Evolutionary conservation across 225 moss, liverwort and hornwort species (phyloP).

Genomic region (Bryum argenteum): DNA sequence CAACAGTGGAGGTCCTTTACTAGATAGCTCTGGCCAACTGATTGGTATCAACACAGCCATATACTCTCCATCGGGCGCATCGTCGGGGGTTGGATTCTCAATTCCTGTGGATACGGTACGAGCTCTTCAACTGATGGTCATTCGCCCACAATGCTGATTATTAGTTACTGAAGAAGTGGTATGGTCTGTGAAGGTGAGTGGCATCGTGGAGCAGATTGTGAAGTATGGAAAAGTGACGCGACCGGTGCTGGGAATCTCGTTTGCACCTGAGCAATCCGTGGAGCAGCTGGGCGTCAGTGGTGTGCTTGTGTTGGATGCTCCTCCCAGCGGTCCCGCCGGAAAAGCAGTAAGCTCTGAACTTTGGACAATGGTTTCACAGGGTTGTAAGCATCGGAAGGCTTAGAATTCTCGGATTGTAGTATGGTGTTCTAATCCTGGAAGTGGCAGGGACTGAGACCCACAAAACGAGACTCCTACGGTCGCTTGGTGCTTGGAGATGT

Average conservation of each 20-base stretch:
- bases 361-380: neutral
- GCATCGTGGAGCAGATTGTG: constrained; percentile 95
- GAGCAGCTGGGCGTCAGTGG: constrained; percentile 96
- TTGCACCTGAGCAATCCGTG: constrained; percentile 97
- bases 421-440: neutral
- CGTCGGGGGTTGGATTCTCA: constrained; percentile 90
- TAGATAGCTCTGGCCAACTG: constrained; percentile 79
- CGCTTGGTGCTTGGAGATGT: constrained; percentile 78
- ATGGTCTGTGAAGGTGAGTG: constrained; percentile 67
- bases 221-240: constrained; percentile 94
- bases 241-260: constrained; percentile 92
- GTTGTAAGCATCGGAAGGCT: too few relatives aligned
- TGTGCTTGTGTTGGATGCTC: constrained; percentile 94
- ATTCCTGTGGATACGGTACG: constrained; percentile 85
- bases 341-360: constrained; percentile 74
- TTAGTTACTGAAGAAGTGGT: neutral
- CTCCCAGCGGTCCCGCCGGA: constrained; percentile 85
- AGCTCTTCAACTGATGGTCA: constrained; percentile 24
- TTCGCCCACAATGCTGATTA: too few relatives aligned
- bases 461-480: constrained; percentile 72
- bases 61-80: constrained; percentile 88
- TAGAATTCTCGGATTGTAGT: neutral
- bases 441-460: constrained; percentile 64
- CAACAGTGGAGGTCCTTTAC: constrained; percentile 84
- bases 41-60: constrained; percentile 95